A percentile compares a stretch with the other conserved stretches of the same genome.
phyloP scores from a whole-genome alignment of 148 eudicot genomes.

The Silene conica region DNA sequence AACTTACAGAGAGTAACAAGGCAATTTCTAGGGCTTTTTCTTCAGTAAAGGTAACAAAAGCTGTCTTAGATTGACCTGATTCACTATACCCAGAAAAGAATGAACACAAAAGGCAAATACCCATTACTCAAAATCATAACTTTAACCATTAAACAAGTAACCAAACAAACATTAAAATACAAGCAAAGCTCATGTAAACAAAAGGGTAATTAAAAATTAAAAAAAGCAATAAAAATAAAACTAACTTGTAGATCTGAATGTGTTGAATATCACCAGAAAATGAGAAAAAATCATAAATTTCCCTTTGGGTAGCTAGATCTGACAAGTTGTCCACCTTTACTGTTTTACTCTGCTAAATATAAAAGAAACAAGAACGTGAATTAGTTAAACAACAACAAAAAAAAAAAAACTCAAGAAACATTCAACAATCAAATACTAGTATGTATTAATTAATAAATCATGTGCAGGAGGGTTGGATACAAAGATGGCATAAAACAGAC shows the following conservation, averaged over 20 bases:
- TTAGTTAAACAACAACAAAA: no score
- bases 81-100: conserved; percentile 34
- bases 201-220: background rate
- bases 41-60: conserved; percentile 84
- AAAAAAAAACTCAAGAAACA: no score
- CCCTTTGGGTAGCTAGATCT: conserved; percentile 92
- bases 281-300: conserved; percentile 87
- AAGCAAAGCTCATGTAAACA: background rate
- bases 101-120: background rate
- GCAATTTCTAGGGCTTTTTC: conserved; percentile 90
- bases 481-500: no score
- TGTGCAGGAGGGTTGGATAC: no score
- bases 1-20: conserved; percentile 64
- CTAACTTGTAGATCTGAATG: conserved; percentile 68
- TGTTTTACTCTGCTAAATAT: conserved; percentile 52
- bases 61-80: conserved; percentile 45
- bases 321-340: conserved; percentile 71
- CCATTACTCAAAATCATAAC: conserved; percentile 6
- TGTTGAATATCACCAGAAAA: conserved; percentile 79
- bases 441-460: no score
- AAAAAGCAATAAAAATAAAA: background rate
- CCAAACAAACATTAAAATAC: conserved; percentile 1
- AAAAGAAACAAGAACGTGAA: no score
- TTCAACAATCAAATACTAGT: background rate
- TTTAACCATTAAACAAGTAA: background rate